A percentile compares a stretch with the other conserved stretches of the same genome.
Evolutionary conservation across 2,329 filamentous ascomycete species (phyloP).

Genomic region (Aspergillus sp.): DNA sequence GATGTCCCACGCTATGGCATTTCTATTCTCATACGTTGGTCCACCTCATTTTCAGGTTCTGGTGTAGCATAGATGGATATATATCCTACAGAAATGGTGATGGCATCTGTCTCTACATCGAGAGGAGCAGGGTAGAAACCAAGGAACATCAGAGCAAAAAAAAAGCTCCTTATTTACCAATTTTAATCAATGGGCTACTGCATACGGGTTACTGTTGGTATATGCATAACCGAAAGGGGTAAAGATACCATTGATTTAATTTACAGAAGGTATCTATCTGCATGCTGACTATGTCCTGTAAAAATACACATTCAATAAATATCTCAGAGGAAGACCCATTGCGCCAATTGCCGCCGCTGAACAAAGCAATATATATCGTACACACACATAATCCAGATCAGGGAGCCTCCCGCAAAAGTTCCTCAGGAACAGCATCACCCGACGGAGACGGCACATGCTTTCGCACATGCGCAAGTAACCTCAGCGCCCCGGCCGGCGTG

Average conservation of each 20-base stretch:
- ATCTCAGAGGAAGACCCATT: background rate
- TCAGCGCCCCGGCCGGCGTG: slow-evolving; percentile 45
- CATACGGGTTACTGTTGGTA: too few species aligned
- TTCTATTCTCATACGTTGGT: too few species aligned
- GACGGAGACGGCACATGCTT: slow-evolving; percentile 3
- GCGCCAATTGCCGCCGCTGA: background rate
- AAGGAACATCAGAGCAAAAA: too few species aligned
- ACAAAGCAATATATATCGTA: background rate
- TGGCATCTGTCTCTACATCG: too few species aligned
- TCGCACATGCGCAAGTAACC: slow-evolving; percentile 42
- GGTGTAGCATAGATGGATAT: background rate
- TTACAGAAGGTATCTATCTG: background rate
- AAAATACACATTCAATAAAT: background rate
- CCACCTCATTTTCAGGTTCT: too few species aligned
- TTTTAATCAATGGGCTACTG: too few species aligned
- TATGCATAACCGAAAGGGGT: too few species aligned
- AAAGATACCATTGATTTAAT: background rate
- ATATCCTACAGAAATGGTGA: background rate
- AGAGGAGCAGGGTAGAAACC: too few species aligned
- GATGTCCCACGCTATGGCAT: too few species aligned
- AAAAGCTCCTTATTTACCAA: too few species aligned
- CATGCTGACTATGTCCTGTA: background rate
- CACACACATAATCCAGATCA: slow-evolving; percentile 1
- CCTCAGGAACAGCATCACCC: slow-evolving; percentile 13
- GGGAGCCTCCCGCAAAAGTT: slow-evolving; percentile 9